These are phyloP conservation scores for Aphanomyces euteiches DNA, from an alignment of 352 stramenopile genomes.

Conservation along the genomic window DNA sequence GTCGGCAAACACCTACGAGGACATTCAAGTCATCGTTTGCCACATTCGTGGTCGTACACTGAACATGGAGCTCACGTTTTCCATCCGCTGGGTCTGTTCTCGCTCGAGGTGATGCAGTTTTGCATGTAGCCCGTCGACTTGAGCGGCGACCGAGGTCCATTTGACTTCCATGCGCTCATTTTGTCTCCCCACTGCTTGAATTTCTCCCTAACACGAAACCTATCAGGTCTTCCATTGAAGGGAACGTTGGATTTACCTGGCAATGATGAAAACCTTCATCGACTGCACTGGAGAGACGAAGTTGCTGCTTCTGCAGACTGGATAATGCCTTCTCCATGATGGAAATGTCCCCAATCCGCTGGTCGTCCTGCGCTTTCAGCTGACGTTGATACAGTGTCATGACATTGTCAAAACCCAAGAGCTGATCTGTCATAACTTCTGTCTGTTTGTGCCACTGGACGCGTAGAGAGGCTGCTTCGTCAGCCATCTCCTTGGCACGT, in stretches of 20 bases:
- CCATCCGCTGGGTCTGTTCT: slow-evolving; percentile 65
- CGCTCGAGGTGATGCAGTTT: slow-evolving; percentile 43
- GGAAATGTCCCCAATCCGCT: slow-evolving; percentile 63
- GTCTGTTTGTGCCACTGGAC: slow-evolving; percentile 69
- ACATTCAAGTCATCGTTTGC: neutral
- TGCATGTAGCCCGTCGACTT: neutral
- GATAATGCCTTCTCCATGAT: slow-evolving; percentile 70
- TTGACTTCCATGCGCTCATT: slow-evolving; percentile 57
- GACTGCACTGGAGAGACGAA: slow-evolving; percentile 45
- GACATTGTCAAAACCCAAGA: slow-evolving; percentile 51
- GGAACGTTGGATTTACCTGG: neutral
- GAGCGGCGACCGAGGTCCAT: slow-evolving; percentile 30
- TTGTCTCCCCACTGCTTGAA: neutral
- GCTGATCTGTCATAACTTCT: slow-evolving; percentile 54
- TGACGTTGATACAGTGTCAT: slow-evolving; percentile 47
- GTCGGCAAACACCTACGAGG: slow-evolving; percentile 57
- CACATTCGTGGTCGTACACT: slow-evolving; percentile 37
- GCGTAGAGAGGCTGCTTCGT: slow-evolving; percentile 63
- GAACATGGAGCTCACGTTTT: slow-evolving; percentile 76
- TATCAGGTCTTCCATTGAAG: neutral
- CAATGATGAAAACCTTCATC: slow-evolving; percentile 40
- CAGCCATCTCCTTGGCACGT: slow-evolving; percentile 52
- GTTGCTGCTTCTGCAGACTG: slow-evolving; percentile 64
- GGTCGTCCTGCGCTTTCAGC: slow-evolving; percentile 43
- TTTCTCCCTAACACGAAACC: neutral